Conservation (phyloP, 2,329 filamentous ascomycete genomes). For the Trichophyton mentagrophytes region DNA sequence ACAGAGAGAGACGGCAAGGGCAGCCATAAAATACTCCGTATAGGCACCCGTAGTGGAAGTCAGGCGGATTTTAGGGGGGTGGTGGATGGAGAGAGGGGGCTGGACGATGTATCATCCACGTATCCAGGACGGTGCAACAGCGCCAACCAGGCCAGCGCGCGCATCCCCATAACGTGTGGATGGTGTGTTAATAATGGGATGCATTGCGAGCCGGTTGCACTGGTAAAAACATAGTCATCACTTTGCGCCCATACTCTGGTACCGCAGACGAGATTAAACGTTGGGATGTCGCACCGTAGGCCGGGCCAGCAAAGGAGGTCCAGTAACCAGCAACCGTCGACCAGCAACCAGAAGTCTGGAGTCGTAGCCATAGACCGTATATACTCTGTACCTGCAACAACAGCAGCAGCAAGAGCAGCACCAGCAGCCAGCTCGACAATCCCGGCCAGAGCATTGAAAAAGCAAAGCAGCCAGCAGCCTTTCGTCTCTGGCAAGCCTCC, state of each 20-base stretch:
- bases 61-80: not conserved
- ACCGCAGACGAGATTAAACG: not conserved
- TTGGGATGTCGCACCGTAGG: not conserved
- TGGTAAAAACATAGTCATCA: not conserved
- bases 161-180: not conserved
- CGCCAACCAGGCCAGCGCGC: conserved; percentile 2
- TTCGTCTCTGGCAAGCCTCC: not conserved
- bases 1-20: not conserved
- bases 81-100: not conserved
- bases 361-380: too few species aligned
- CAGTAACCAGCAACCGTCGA: too few species aligned
- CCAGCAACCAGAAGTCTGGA: too few species aligned
- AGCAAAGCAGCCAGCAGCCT: not conserved
- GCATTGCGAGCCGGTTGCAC: not conserved
- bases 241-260: not conserved
- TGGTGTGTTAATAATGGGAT: not conserved
- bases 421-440: not conserved
- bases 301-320: not conserved
- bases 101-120: conserved; percentile 1
- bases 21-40: not conserved
- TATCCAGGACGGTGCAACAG: conserved; percentile 2
- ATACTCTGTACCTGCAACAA: too few species aligned
- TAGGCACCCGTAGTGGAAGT: too few species aligned
- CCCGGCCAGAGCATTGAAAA: not conserved
- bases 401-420: too few species aligned